Evolutionary conservation across 225 moss, liverwort and hornwort genomes (phyloP), one percentile per base, ranked within the genome.

Genomic region (Antitrichia curtipendula): DNA sequence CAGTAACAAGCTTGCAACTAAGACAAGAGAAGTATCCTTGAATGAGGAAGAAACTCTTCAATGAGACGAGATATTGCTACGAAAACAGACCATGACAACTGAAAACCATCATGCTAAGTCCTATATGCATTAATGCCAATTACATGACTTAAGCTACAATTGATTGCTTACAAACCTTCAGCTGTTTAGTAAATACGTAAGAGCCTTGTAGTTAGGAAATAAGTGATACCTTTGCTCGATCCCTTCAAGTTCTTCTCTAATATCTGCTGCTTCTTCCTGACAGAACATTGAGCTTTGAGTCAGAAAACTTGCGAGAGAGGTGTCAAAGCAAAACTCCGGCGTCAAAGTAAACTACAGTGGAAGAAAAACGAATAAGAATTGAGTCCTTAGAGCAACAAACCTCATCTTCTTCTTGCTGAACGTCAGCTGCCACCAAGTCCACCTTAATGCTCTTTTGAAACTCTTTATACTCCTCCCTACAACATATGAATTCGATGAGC

Each of bases 351-450:
- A 82, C 70, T 70, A 81, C 29, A 52, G 50, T 59, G 58, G 41
- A 78, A 80, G 54, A 66, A 49, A 69, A 47, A 52, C 75, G 25
- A 25, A 49, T n/a, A 15, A 63, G 59, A 52, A 70, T 8, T 19
- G 40, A 47, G 40, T 80, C 27, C n/a, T 45, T 18, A 32, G 50
- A 76, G 71, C 77, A 85, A 82, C 87, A 88, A 83, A 95, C 95
- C 97, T 99, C 98, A 81, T 97, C 97, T 91, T 96, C 97, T 87
- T 99, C 94, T 90, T 93, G 90, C 66, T 96, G 95, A 84, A 91
- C 90, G 88, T 96, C 97, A 28, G 94, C 95, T 87, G 92, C 95
- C 79, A 91, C 87, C 63, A 99, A 89, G 81, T 99, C 96, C 81
- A 93, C 95, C 90, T 94, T 93, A 72, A 99, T 99, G 59, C 93